Evolutionary conservation across 257 asterid species (phyloP), one percentile per base, ranked within the genome.

Genomic region (Solanum chaucha): DNA sequence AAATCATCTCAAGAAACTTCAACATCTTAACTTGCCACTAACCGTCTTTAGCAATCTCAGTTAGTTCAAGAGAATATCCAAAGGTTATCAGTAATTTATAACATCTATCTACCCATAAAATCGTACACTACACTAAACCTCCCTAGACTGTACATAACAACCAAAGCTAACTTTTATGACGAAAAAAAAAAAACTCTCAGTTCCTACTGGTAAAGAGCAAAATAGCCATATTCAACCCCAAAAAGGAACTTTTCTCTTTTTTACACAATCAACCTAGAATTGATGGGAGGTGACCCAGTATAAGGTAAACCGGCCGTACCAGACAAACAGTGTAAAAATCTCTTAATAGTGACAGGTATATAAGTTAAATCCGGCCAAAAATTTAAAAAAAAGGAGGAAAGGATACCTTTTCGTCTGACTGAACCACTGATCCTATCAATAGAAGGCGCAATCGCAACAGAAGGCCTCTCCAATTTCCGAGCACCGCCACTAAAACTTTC

Each of bases 401-500:
- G 1, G 14, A 36, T 26, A 89, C 91, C 91, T 87, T 75, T 90
- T 68, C 87, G 65, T 59, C 85, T 86, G 34, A 82, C 84, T 61
- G 86, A 78, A 46, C 81, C 77, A 46, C 51, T 80, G 88, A 88
- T 78, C 70, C 87, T 88, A 46, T 48, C 78, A 89, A 59, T 73
- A 20, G 90, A 85, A 28, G 87, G 72, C 44, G 59, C 41, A 65
- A 80, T 80, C 65, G 74, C 64, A 28, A 64, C 46, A 55, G 92
- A 80, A 58, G 90, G 91, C 75, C 86, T 90, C 86, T 89, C 92
- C 59, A 86, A 67, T 65, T 83, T 91, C 84, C 75, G 85, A 68
- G 85, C 89, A 88, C 94, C 93, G 75, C 93, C 78, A 77, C 91
- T 81, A 71, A 92, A 92, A 86, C 95, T 94, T 92, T 94, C 94